These are phyloP conservation scores for Epichloe elymi DNA, from an alignment of 2,329 filamentous ascomycete genomes.

Conservation along the genomic window DNA sequence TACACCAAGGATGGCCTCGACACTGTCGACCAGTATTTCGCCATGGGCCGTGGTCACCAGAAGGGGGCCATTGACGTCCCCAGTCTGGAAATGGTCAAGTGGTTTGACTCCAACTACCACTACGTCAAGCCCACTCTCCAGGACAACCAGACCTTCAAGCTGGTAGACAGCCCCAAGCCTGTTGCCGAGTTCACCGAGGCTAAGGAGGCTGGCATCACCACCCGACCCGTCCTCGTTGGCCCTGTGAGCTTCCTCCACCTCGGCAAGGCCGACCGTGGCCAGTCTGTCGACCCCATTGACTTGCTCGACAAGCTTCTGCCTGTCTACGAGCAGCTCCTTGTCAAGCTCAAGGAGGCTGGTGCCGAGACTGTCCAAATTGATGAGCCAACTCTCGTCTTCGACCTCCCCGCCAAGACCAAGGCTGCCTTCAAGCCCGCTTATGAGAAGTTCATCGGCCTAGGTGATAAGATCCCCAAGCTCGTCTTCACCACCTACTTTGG, in stretches of 20 bases:
- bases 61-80: constrained; percentile 89
- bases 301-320: constrained; percentile 88
- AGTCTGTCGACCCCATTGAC: constrained; percentile 84
- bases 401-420: constrained; percentile 82
- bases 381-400: constrained; percentile 92
- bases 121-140: constrained; percentile 99
- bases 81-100: constrained; percentile 98
- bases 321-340: constrained; percentile 84
- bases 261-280: constrained; percentile 94
- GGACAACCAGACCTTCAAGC: constrained; percentile 93
- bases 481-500: constrained; percentile 97
- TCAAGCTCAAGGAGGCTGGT: constrained; percentile 89
- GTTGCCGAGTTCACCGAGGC: constrained; percentile 91
- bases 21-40: constrained; percentile 93
- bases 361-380: constrained; percentile 97
- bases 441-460: constrained; percentile 68
- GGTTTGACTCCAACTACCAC: constrained; percentile 99
- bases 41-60: constrained; percentile 98
- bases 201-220: constrained; percentile 88
- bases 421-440: constrained; percentile 96
- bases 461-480: constrained; percentile 72
- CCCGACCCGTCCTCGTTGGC: constrained; percentile 87
- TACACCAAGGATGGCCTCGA: constrained; percentile 86
- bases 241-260: constrained; percentile 96
- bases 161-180: constrained; percentile 78